These are phyloP conservation scores for Xylaria grammica DNA, from an alignment of 495 filamentous ascomycete genomes.

Conservation along the genomic window DNA sequence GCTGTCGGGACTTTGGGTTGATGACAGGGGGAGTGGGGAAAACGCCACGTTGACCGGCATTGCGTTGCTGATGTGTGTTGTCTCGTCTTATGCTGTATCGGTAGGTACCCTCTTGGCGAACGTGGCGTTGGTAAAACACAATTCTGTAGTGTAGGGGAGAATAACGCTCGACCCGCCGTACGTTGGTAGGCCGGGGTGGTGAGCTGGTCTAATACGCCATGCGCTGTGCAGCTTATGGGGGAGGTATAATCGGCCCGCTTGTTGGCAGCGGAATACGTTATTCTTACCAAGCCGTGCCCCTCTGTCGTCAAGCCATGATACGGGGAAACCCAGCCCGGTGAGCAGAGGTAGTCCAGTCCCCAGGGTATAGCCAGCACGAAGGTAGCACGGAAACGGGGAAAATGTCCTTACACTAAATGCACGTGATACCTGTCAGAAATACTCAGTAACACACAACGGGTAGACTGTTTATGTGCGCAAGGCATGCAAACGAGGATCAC, in stretches of 20 bases:
- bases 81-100: background rate
- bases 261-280: too few relatives aligned
- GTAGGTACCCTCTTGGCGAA: slow-evolving; percentile 15
- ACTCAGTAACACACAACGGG: background rate
- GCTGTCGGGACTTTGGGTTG: slow-evolving; percentile 4
- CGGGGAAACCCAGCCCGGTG: too few relatives aligned
- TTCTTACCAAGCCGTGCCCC: too few relatives aligned
- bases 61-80: slow-evolving; percentile 3
- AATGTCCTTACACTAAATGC: slow-evolving; percentile 13
- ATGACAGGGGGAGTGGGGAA: background rate
- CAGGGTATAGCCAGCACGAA: background rate
- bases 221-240: background rate
- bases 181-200: background rate
- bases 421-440: slow-evolving; percentile 9
- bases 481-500: background rate
- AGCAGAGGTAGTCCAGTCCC: too few relatives aligned
- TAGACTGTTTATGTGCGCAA: background rate
- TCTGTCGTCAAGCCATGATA: too few relatives aligned
- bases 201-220: background rate
- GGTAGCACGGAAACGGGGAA: slow-evolving; percentile 10
- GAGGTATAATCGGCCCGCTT: background rate
- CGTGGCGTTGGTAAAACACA: background rate
- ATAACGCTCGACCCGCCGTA: background rate
- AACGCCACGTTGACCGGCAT: slow-evolving; percentile 18
- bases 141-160: too few relatives aligned